These are phyloP conservation scores for Geotrichum aggregatum DNA, from an alignment of 1,139 yeast species.

Conservation along the genomic window DNA sequence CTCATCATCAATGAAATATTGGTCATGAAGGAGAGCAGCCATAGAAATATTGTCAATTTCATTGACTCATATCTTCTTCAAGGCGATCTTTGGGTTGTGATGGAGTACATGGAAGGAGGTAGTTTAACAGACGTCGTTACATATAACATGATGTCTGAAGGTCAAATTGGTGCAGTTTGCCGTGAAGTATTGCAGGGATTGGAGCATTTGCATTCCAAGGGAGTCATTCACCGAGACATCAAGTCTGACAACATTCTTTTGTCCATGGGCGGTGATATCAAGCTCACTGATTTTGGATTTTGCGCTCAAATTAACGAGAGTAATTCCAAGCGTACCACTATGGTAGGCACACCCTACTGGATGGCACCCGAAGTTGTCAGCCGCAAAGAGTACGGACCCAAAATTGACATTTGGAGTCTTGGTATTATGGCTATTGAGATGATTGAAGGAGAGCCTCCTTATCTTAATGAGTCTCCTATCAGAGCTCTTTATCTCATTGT, in stretches of 20 bases:
- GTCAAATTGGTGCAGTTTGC: conserved; percentile 94
- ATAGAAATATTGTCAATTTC: conserved; percentile 88
- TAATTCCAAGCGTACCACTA: conserved; percentile 83
- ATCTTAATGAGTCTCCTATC: conserved; percentile 89
- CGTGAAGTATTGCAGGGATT: conserved; percentile 85
- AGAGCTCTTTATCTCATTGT: conserved; percentile 89
- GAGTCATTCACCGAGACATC: conserved; percentile 94
- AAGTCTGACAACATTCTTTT: conserved; percentile 88
- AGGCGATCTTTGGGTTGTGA: conserved; percentile 83
- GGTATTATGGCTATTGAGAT: conserved; percentile 98
- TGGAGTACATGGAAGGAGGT: conserved; percentile 99
- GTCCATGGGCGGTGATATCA: conserved; percentile 80
- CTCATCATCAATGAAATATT: conserved; percentile 88
- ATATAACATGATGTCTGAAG: conserved; percentile 91
- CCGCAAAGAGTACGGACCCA: conserved; percentile 91
- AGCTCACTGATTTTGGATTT: conserved; percentile 71
- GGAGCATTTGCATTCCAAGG: conserved; percentile 82
- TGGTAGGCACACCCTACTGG: conserved; percentile 99
- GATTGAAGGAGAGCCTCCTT: conserved; percentile 99
- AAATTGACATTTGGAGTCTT: conserved; percentile 95
- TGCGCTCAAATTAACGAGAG: conserved; percentile 94
- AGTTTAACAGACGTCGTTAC: conserved; percentile 93
- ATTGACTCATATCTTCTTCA: conserved; percentile 73
- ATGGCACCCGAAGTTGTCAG: conserved; percentile 99
- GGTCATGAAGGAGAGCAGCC: conserved; percentile 92